Evolutionary conservation across 2,329 filamentous ascomycete genomes (phyloP).

Genomic region (Fonsecaea multimorphosa): DNA sequence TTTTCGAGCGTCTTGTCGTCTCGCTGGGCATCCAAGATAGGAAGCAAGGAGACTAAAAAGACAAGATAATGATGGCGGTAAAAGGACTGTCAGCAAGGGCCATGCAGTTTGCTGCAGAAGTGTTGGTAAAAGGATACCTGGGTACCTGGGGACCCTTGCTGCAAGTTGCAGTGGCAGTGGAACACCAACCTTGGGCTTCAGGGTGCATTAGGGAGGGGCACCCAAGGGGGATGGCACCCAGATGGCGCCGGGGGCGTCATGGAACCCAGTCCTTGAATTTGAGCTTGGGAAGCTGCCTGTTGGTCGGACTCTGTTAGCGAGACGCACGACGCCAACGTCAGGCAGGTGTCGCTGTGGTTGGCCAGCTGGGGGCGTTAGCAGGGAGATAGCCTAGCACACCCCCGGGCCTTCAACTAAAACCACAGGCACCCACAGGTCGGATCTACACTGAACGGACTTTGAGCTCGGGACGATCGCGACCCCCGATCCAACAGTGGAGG

Average conservation of each 20-base stretch:
- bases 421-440: constrained; percentile 4
- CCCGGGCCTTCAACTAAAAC: constrained; percentile 2
- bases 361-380: too few relatives aligned
- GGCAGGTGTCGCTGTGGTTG: constrained; percentile 3
- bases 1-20: neutral
- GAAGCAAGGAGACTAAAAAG: neutral
- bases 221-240: neutral
- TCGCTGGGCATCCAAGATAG: neutral
- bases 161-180: too few relatives aligned
- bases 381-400: neutral
- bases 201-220: too few relatives aligned
- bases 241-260: neutral
- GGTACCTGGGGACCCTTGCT: too few relatives aligned
- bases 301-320: constrained; percentile 22
- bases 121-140: neutral
- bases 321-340: neutral
- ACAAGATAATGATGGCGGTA: neutral
- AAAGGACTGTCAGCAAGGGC: neutral
- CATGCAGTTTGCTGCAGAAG: neutral
- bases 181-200: too few relatives aligned
- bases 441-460: constrained; percentile 26
- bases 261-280: neutral
- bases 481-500: constrained; percentile 14
- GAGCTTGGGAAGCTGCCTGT: constrained; percentile 1
- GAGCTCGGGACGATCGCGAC: constrained; percentile 24